These are phyloP conservation scores for Termitomyces heimii DNA, from an alignment of 768 basidiomycete species.

Conservation along the genomic window DNA sequence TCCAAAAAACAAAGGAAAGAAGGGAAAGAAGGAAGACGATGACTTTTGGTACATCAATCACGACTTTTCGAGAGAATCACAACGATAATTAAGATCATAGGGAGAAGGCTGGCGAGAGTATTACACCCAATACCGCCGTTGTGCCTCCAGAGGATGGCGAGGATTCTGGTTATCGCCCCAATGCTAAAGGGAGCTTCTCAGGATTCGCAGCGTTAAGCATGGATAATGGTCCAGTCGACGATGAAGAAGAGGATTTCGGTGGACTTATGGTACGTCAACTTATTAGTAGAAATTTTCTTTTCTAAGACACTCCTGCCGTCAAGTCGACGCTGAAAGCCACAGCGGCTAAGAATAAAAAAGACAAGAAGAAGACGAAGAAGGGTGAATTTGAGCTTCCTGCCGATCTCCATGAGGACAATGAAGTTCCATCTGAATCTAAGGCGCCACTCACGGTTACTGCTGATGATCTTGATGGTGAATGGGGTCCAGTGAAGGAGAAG, in stretches of 20 bases:
- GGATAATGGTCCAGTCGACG: slow-evolving; percentile 32
- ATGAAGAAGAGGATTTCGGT: slow-evolving; percentile 63
- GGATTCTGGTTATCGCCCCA: slow-evolving; percentile 15
- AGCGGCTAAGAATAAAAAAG: slow-evolving; percentile 41
- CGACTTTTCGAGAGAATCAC: slow-evolving; percentile 8
- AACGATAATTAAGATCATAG: slow-evolving; percentile 28
- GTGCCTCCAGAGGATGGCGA: slow-evolving; percentile 38
- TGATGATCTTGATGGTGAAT: slow-evolving; percentile 74
- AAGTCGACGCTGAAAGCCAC: slow-evolving; percentile 64
- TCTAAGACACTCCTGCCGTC: neutral
- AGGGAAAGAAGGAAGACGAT: slow-evolving; percentile 76
- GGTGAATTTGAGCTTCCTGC: slow-evolving; percentile 34
- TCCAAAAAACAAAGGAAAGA: slow-evolving; percentile 77
- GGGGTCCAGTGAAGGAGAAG: slow-evolving; percentile 58
- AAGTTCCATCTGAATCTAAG: slow-evolving; percentile 27
- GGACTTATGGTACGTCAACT: slow-evolving; percentile 61
- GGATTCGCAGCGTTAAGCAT: slow-evolving; percentile 45
- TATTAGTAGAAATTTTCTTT: neutral
- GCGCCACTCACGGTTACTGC: slow-evolving; percentile 48
- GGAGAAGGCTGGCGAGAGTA: slow-evolving; percentile 60
- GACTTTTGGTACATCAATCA: slow-evolving; percentile 65
- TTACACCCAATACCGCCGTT: slow-evolving; percentile 34
- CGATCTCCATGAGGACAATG: slow-evolving; percentile 23
- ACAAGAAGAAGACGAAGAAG: slow-evolving; percentile 52
- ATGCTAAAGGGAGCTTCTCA: slow-evolving; percentile 40